These are phyloP conservation scores for Nakazawaea laoshanensis DNA, from an alignment of 805 yeast species.

Conservation along the genomic window DNA sequence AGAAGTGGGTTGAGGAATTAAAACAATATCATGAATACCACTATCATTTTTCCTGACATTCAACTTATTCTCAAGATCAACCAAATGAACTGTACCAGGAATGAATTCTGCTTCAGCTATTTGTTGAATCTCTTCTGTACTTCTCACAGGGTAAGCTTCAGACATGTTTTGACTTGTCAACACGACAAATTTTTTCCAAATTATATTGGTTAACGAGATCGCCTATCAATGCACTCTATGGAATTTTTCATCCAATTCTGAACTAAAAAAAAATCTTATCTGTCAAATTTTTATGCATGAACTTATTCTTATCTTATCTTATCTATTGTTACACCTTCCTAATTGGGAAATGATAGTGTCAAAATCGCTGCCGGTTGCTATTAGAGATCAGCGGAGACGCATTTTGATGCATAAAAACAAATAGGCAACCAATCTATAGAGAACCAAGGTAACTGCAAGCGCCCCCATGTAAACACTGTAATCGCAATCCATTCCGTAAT, in stretches of 20 bases:
- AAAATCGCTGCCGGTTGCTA: too few relatives aligned
- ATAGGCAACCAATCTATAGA: slow-evolving; percentile 26
- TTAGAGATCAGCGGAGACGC: slow-evolving; percentile 2
- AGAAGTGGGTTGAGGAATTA: slow-evolving; percentile 59
- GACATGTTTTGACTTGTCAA: too few relatives aligned
- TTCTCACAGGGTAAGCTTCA: too few relatives aligned
- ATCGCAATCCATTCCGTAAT: slow-evolving; percentile 31
- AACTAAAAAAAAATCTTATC: too few relatives aligned
- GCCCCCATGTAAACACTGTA: slow-evolving; percentile 25
- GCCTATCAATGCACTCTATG: too few relatives aligned
- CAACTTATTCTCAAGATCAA: slow-evolving; percentile 29
- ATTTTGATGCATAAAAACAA: slow-evolving; percentile 8
- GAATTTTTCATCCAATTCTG: too few relatives aligned
- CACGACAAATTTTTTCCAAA: too few relatives aligned
- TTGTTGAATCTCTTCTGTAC: slow-evolving; percentile 1
- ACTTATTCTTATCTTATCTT: too few relatives aligned
- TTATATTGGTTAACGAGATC: too few relatives aligned
- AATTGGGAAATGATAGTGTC: too few relatives aligned
- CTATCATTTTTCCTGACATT: slow-evolving; percentile 21
- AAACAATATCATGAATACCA: slow-evolving; percentile 32
- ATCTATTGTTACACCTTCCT: too few relatives aligned
- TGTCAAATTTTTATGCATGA: too few relatives aligned
- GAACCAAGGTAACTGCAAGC: slow-evolving; percentile 22
- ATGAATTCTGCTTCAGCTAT: slow-evolving; percentile 25
- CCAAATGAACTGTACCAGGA: slow-evolving; percentile 45